A percentile compares a stretch with the other conserved stretches of the same genome.
Conservation (phyloP, 169 alveolate genomes). For the Cryptosporidium muris region DNA sequence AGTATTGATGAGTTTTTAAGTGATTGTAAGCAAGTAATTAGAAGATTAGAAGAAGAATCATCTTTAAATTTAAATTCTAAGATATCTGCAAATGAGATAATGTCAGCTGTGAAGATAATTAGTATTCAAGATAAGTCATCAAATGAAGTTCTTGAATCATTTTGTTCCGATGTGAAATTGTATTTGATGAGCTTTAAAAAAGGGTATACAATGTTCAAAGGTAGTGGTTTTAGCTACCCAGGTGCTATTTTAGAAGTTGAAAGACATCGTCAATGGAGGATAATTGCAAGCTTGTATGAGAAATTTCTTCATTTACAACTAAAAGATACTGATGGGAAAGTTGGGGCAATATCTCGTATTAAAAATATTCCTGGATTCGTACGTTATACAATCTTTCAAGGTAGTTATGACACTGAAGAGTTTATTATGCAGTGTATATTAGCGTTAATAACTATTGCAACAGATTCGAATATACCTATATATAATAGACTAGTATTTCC, state of each 20-base stretch:
- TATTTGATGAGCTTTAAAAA: conserved; percentile 10
- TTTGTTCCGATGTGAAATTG: conserved; percentile 23
- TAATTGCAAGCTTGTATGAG: conserved; percentile 24
- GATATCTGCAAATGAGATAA: conserved; percentile 25
- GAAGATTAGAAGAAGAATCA: conserved; percentile 23
- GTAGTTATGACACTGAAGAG: conserved; percentile 57
- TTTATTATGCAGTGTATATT: conserved; percentile 39
- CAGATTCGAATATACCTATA: conserved; percentile 46
- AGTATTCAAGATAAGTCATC: conserved; percentile 18
- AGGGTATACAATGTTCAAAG: conserved; percentile 42
- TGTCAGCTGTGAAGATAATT: conserved; percentile 29
- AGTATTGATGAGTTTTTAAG: conserved; percentile 19
- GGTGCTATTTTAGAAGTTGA: conserved; percentile 66
- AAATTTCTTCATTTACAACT: conserved; percentile 25
- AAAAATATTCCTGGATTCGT: conserved; percentile 47
- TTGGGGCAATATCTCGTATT: conserved; percentile 45
- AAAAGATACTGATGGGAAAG: conserved; percentile 24
- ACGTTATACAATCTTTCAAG: conserved; percentile 50
- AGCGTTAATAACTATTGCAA: conserved; percentile 28
- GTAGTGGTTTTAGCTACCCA: conserved; percentile 63
- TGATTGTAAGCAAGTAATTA: conserved; percentile 51
- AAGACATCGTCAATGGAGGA: conserved; percentile 58
- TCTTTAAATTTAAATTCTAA: conserved; percentile 11
- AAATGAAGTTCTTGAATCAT: conserved; percentile 35
- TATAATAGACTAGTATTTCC: conserved; percentile 38